Percentiles rank a stretch among this genome's conserved stretches.
Evolutionary conservation across 495 filamentous ascomycete species (phyloP).

Genomic region (Aspergillus mulundensis): DNA sequence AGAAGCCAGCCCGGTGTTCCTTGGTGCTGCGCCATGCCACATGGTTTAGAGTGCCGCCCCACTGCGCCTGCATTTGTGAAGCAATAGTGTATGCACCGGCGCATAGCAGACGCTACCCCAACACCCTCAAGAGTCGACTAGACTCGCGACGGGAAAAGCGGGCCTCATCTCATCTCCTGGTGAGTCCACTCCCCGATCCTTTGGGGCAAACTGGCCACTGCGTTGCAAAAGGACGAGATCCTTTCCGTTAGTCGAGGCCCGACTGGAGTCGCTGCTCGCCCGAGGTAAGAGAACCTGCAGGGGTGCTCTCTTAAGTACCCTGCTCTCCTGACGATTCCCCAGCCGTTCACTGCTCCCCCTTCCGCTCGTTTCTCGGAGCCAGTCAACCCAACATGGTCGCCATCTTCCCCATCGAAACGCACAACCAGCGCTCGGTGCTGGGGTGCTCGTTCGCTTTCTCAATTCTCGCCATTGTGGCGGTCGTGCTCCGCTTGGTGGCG

Average conservation of each 20-base stretch:
- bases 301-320: too few species aligned
- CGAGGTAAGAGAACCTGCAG: too few species aligned
- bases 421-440: slow-evolving; percentile 9
- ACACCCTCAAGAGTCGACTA: too few species aligned
- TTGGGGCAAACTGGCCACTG: neutral
- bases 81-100: too few species aligned
- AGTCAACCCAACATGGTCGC: slow-evolving; percentile 3
- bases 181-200: neutral
- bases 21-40: too few species aligned
- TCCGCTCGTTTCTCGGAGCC: neutral
- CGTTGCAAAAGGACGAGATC: too few species aligned
- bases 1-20: too few species aligned
- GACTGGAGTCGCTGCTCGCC: too few species aligned
- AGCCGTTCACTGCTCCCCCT: too few species aligned
- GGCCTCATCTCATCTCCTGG: neutral
- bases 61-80: neutral
- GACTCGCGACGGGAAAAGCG: neutral
- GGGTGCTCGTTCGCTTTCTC: slow-evolving; percentile 12
- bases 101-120: too few species aligned
- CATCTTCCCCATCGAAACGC: slow-evolving; percentile 15
- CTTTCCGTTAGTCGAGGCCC: too few species aligned
- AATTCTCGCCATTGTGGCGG: slow-evolving; percentile 10
- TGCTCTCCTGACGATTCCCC: too few species aligned
- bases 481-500: slow-evolving; percentile 14
- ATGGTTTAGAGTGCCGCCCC: neutral